These are phyloP conservation scores for Populus hybrid DNA, from an alignment of 441 rosid genomes.

Conservation along the genomic window DNA sequence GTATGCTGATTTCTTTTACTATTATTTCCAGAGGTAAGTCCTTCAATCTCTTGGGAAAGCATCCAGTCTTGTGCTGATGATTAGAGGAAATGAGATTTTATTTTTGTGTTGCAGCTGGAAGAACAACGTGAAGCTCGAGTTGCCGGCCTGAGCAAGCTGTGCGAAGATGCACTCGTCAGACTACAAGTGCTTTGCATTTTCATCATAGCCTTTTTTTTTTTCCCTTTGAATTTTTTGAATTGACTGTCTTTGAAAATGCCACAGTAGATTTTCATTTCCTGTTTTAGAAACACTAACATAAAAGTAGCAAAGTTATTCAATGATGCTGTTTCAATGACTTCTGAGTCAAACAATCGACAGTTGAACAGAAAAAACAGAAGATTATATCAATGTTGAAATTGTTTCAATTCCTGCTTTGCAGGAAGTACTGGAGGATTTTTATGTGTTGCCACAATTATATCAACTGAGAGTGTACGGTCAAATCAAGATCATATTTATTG, in stretches of 20 bases:
- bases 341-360: background rate
- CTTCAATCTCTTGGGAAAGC: background rate
- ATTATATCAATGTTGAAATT: background rate
- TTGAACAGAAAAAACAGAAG: background rate
- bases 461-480: background rate
- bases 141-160: constrained; percentile 41
- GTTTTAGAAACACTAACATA: background rate
- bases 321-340: background rate
- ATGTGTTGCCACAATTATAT: too few species aligned
- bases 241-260: background rate
- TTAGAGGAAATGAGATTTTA: background rate
- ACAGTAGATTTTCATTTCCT: background rate
- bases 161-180: background rate
- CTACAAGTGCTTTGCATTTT: background rate
- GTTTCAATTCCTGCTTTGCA: background rate
- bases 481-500: too few species aligned
- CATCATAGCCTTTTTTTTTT: too few species aligned
- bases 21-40: constrained; percentile 52
- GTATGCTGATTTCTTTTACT: constrained; percentile 62
- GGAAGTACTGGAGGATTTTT: background rate
- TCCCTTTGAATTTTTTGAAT: too few species aligned
- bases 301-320: background rate
- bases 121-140: constrained; percentile 50
- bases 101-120: constrained; percentile 40
- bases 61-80: background rate